Percentiles rank a stretch among this genome's conserved stretches.
Evolutionary conservation across 352 stramenopile species (phyloP).

Genomic region (Phytophthora rubi): DNA sequence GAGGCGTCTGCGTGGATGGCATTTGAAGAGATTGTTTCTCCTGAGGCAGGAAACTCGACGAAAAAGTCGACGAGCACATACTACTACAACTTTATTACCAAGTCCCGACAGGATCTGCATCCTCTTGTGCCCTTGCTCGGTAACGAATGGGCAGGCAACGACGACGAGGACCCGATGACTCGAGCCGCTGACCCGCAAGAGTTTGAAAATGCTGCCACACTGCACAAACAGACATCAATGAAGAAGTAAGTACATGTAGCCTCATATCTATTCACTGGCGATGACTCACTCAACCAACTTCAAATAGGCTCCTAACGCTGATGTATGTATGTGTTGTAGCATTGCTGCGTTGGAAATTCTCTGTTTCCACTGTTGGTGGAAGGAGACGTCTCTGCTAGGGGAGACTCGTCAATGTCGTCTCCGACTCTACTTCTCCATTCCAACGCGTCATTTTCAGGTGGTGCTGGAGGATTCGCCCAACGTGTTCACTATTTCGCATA

Average conservation of each 20-base stretch:
- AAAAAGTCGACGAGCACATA: conserved; percentile 31
- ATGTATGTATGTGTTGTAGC: conserved; percentile 27
- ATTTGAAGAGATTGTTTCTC: conserved; percentile 42
- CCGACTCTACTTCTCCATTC: conserved; percentile 73
- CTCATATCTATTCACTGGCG: background rate
- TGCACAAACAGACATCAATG: conserved; percentile 60
- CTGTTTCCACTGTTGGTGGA: conserved; percentile 81
- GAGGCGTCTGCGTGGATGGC: conserved; percentile 50
- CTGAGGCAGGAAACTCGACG: conserved; percentile 11
- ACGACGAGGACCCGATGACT: conserved; percentile 20
- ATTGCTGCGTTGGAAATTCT: conserved; percentile 62
- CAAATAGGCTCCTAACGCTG: background rate
- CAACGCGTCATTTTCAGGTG: conserved; percentile 70
- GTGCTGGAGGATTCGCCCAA: conserved; percentile 66
- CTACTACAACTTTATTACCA: conserved; percentile 71
- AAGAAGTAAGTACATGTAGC: conserved; percentile 44
- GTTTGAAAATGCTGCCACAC: conserved; percentile 49
- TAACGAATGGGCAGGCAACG: conserved; percentile 10
- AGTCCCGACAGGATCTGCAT: conserved; percentile 38
- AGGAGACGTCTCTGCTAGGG: conserved; percentile 48
- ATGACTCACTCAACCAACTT: too few species aligned
- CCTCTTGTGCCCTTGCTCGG: conserved; percentile 44
- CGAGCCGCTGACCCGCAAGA: conserved; percentile 45
- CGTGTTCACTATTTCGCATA: conserved; percentile 83
- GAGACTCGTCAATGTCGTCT: conserved; percentile 43